A percentile compares a stretch with the other conserved stretches of the same genome.
Evolutionary conservation across 805 yeast genomes (phyloP).

Genomic region (Diddensiella transvaalensis): DNA sequence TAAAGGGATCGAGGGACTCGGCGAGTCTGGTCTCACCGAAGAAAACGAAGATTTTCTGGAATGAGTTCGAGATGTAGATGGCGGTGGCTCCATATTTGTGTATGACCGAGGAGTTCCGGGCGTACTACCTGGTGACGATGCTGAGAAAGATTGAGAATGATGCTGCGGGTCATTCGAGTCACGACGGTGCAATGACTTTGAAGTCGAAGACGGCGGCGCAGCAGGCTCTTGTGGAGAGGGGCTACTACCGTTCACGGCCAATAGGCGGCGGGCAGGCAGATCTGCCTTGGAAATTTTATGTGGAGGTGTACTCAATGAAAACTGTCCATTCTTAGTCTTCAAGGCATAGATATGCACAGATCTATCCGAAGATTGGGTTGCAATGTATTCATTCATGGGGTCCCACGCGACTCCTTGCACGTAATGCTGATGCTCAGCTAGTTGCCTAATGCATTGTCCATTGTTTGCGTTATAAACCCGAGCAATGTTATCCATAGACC

Average conservation of each 20-base stretch:
- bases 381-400: conserved; percentile 70
- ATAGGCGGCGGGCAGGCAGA: conserved; percentile 38
- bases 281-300: conserved; percentile 57
- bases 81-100: conserved; percentile 33
- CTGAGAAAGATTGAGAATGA: background rate
- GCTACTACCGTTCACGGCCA: conserved; percentile 1
- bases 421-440: conserved; percentile 77
- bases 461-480: conserved; percentile 58
- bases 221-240: conserved; percentile 3
- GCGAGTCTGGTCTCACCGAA: conserved; percentile 37
- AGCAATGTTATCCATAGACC: conserved; percentile 85
- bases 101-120: conserved; percentile 14
- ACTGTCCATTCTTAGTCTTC: conserved; percentile 31
- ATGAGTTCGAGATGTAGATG: conserved; percentile 28
- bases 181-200: background rate
- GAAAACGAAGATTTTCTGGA: conserved; percentile 44
- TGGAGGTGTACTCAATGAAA: conserved; percentile 37
- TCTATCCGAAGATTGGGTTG: conserved; percentile 89
- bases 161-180: background rate
- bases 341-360: conserved; percentile 67
- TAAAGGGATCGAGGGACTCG: conserved; percentile 37
- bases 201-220: conserved; percentile 2
- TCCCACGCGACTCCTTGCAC: conserved; percentile 98
- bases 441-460: conserved; percentile 56
- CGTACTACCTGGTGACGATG: conserved; percentile 22